These are phyloP conservation scores for Macadamia tetraphylla DNA, from an alignment of 164 flowering plant species.

Conservation along the genomic window DNA sequence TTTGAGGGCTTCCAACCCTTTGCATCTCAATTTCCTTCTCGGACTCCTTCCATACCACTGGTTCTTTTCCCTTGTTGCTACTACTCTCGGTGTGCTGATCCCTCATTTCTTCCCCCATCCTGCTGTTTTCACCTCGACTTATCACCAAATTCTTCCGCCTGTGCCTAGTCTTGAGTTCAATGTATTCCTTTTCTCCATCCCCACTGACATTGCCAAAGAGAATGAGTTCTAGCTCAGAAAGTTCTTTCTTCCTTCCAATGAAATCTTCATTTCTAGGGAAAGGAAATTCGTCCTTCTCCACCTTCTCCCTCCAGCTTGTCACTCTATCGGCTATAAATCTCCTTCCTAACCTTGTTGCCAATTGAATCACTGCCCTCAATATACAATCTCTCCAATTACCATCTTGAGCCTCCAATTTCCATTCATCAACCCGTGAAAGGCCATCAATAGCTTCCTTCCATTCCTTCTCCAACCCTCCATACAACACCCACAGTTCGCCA, in stretches of 20 bases:
- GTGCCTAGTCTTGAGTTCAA: slow-evolving; percentile 73
- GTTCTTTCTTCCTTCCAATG: slow-evolving; percentile 84
- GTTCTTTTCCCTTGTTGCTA: slow-evolving; percentile 69
- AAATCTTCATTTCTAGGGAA: slow-evolving; percentile 81
- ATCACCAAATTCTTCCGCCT: slow-evolving; percentile 53
- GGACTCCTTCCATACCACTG: slow-evolving; percentile 85
- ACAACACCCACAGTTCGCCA: slow-evolving; percentile 74
- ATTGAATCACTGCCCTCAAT: slow-evolving; percentile 54
- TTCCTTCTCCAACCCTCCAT: slow-evolving; percentile 84
- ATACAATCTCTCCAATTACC: slow-evolving; percentile 95
- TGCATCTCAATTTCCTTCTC: slow-evolving; percentile 95
- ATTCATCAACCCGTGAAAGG: slow-evolving; percentile 70
- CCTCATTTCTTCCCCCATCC: slow-evolving; percentile 33
- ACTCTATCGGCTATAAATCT: slow-evolving; percentile 75
- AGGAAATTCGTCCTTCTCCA: slow-evolving; percentile 80
- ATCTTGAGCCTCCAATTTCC: slow-evolving; percentile 79
- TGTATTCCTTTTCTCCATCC: slow-evolving; percentile 72
- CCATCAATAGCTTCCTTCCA: slow-evolving; percentile 84
- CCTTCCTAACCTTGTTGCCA: slow-evolving; percentile 74
- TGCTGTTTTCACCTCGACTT: slow-evolving; percentile 43
- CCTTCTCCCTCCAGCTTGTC: slow-evolving; percentile 73
- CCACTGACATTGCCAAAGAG: slow-evolving; percentile 81
- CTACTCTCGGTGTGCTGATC: slow-evolving; percentile 27
- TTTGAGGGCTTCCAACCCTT: slow-evolving; percentile 33
- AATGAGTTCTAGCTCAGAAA: slow-evolving; percentile 79